Conservation (phyloP, 2,329 filamentous ascomycete genomes). For the Apiospora saccharicola region DNA sequence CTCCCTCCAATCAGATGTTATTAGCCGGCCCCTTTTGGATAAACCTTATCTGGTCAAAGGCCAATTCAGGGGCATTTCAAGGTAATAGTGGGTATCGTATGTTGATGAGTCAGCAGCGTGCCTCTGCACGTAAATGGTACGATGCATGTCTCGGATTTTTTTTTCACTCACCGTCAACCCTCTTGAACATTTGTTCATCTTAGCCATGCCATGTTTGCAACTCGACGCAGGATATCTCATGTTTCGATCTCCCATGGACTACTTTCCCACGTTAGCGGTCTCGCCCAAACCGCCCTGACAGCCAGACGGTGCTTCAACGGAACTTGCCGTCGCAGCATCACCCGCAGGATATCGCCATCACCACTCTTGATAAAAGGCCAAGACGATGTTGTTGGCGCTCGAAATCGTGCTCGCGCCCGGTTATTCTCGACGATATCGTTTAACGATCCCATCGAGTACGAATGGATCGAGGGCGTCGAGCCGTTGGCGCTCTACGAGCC, state of each 20-base stretch:
- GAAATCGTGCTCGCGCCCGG: background rate
- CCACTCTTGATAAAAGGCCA: background rate
- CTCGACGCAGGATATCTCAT: background rate
- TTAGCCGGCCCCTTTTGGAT: background rate
- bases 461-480: constrained; percentile 4
- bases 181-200: constrained; percentile 5
- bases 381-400: background rate
- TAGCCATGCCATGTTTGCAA: constrained; percentile 19
- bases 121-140: background rate
- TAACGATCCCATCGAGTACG: constrained; percentile 5
- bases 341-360: background rate
- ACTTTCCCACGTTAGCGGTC: background rate
- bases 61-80: background rate
- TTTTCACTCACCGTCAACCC: background rate
- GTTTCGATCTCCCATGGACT: background rate
- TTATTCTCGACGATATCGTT: background rate
- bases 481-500: background rate
- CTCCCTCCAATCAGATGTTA: background rate
- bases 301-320: background rate
- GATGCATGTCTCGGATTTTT: background rate
- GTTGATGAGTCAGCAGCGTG: background rate
- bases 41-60: background rate
- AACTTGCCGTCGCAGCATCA: background rate
- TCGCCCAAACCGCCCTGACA: background rate
- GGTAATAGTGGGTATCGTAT: background rate